Percentiles rank a stretch among this genome's conserved stretches.
phyloP scores from a whole-genome alignment of 345 rosid species.

The Isatis tinctoria region DNA sequence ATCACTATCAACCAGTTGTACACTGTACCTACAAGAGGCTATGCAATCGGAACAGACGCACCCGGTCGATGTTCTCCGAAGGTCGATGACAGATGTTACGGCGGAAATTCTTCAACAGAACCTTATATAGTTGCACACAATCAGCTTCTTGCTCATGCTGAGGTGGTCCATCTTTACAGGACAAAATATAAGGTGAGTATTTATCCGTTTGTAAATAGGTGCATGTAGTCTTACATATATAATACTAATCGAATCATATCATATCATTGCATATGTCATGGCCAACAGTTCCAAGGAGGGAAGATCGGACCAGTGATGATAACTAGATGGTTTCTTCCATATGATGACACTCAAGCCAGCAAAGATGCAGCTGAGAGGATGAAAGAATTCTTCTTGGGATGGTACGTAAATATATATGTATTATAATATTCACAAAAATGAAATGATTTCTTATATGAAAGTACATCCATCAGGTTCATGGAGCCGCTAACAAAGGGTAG shows the following conservation, averaged over 20 bases:
- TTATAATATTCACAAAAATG: neutral
- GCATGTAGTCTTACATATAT: too few species aligned
- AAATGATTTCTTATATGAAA: neutral
- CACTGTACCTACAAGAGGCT: too few species aligned
- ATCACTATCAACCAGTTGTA: too few species aligned
- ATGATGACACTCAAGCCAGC: neutral
- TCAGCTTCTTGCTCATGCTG: constrained; percentile 19
- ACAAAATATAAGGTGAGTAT: too few species aligned
- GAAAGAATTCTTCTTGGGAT: constrained; percentile 19
- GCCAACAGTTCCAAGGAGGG: neutral
- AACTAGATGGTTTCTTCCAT: constrained; percentile 30
- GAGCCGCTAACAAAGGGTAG: constrained; percentile 26
- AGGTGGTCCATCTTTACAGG: too few species aligned
- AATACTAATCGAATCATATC: neutral
- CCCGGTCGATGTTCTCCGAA: neutral
- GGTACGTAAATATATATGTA: neutral
- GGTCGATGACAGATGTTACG: neutral
- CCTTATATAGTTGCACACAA: constrained; percentile 14
- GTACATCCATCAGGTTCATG: constrained; percentile 15
- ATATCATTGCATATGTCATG: neutral
- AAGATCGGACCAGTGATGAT: constrained; percentile 27
- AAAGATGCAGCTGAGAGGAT: neutral
- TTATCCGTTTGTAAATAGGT: too few species aligned
- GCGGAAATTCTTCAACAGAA: constrained; percentile 25
- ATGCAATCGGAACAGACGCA: too few species aligned